Evolutionary conservation across 2,329 filamentous ascomycete genomes (phyloP).

Genomic region (Aspergillus japonicus): DNA sequence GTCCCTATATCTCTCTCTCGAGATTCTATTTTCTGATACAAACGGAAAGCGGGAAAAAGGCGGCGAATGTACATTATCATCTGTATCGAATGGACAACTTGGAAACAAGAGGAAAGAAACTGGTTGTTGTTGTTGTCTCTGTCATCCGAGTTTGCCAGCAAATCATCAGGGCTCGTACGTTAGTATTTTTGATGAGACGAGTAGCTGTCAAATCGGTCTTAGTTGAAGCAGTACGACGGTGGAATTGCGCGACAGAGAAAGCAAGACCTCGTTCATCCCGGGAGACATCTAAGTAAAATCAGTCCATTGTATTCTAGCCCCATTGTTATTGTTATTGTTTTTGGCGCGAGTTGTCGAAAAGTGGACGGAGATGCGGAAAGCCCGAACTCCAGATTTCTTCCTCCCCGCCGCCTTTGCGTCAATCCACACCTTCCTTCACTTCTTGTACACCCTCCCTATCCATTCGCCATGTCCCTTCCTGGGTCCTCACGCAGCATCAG

Average conservation of each 20-base stretch:
- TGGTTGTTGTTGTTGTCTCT: not conserved
- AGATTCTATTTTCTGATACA: constrained; percentile 20
- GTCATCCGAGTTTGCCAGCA: not conserved
- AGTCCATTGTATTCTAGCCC: not conserved
- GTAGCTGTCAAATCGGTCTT: not conserved
- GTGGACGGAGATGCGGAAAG: not conserved
- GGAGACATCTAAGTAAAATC: too few relatives aligned
- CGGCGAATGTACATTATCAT: constrained; percentile 42
- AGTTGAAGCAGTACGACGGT: too few relatives aligned
- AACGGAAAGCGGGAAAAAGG: constrained; percentile 26
- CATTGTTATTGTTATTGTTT: not conserved
- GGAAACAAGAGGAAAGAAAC: constrained; percentile 14
- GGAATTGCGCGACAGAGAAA: too few relatives aligned
- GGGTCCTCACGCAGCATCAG: not conserved
- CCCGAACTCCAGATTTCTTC: not conserved
- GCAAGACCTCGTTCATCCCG: too few relatives aligned
- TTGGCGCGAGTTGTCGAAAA: not conserved
- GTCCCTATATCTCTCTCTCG: constrained; percentile 21
- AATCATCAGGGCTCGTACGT: not conserved
- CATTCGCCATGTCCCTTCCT: not conserved
- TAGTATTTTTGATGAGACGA: not conserved
- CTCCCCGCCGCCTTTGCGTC: not conserved
- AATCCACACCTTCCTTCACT: not conserved
- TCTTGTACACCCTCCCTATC: not conserved
- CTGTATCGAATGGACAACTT: constrained; percentile 23